Evolutionary conservation across 2,329 filamentous ascomycete genomes (phyloP).

Genomic region (Talaromyces marneffei): DNA sequence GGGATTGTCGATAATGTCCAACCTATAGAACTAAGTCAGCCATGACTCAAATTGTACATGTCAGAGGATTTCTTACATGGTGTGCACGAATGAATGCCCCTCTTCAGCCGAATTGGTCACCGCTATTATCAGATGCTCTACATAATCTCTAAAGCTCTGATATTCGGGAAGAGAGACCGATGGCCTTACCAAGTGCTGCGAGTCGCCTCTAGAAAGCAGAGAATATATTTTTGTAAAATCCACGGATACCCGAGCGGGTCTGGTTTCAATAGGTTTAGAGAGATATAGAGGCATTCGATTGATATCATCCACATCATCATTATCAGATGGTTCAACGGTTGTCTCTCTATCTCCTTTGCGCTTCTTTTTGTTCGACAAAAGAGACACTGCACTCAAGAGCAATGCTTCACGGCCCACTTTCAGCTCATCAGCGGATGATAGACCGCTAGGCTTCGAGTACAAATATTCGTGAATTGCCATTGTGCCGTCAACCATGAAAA

Average conservation of each 20-base stretch:
- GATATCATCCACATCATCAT: neutral
- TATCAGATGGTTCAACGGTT: neutral
- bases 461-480: constrained; percentile 32
- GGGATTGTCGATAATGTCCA: constrained; percentile 27
- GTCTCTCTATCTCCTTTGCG: neutral
- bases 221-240: constrained; percentile 20
- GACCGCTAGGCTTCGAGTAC: constrained; percentile 20
- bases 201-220: constrained; percentile 19
- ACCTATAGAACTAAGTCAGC: constrained; percentile 22
- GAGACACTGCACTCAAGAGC: constrained; percentile 18
- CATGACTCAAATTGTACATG: neutral
- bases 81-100: constrained; percentile 19
- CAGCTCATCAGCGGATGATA: constrained; percentile 16
- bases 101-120: constrained; percentile 6
- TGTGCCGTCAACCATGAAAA: constrained; percentile 30
- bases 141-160: constrained; percentile 20
- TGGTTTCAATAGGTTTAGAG: constrained; percentile 10
- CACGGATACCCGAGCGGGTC: constrained; percentile 11
- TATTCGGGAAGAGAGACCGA: neutral
- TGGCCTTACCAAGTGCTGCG: constrained; percentile 5
- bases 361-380: constrained; percentile 1
- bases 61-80: constrained; percentile 24
- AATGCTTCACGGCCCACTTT: constrained; percentile 19
- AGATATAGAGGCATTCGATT: neutral
- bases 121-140: constrained; percentile 19